Evolutionary conservation across 2,329 filamentous ascomycete genomes (phyloP).

Genomic region (Alternaria triticimaculans): DNA sequence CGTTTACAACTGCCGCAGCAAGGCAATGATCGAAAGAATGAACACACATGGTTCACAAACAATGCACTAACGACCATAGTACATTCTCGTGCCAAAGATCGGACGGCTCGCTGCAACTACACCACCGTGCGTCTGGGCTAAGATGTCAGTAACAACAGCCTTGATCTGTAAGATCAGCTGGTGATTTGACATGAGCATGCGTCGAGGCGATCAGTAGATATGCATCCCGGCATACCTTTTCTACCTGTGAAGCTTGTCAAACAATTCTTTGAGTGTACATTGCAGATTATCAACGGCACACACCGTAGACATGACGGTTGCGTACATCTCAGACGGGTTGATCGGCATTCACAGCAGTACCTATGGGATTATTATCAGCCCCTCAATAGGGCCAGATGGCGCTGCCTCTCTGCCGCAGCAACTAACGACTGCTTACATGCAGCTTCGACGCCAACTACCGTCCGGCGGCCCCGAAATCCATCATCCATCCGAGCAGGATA

Average conservation of each 20-base stretch:
- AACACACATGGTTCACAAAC: background rate
- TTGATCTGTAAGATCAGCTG: constrained; percentile 1
- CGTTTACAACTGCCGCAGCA: background rate
- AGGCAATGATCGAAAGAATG: background rate
- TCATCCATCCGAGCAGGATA: background rate
- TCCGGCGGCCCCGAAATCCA: background rate
- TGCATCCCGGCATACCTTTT: background rate
- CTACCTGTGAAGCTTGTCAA: background rate
- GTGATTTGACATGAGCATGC: background rate
- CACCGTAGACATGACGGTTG: background rate
- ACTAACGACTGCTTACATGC: background rate
- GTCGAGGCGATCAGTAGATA: background rate
- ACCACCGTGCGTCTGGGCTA: constrained; percentile 2
- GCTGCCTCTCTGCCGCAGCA: background rate
- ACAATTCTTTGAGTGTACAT: background rate
- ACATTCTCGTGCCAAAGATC: constrained; percentile 4
- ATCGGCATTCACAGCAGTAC: background rate
- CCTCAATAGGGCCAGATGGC: background rate
- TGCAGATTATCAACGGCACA: background rate
- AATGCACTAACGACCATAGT: background rate
- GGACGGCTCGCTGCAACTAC: constrained; percentile 2
- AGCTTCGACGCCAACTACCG: background rate
- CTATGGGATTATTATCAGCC: background rate
- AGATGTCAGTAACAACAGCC: background rate
- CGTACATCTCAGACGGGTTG: background rate